Evolutionary conservation across 2,329 filamentous ascomycete genomes (phyloP), one percentile per base, ranked within the genome.

Genomic region (Aureobasidium pullulans): DNA sequence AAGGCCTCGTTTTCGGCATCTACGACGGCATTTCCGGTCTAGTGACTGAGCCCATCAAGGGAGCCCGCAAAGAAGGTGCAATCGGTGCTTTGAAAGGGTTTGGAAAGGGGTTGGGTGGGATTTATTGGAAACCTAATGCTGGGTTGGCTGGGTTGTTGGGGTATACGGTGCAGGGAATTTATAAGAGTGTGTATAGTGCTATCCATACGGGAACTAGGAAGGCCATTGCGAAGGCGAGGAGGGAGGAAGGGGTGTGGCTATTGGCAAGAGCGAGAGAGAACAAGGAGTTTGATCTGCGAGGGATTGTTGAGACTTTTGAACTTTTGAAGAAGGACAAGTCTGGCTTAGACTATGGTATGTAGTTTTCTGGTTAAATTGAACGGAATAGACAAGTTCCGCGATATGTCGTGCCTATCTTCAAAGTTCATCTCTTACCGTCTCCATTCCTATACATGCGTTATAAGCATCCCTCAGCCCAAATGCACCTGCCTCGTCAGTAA

Each of bases 11-110:
- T 3, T 59, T 23, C 4, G 46, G 56, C 6, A 19, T 48, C 9
- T 59, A 49, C 13, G 40, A 85, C 57, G 89, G 89, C 0, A 73
- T 94, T 0, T 7, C 43, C 5, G 59, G 59, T 8, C 13, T 60
- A 3, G 81, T 93, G 11, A 93, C 84, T 0, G 90, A 95, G 64
- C 91, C 91, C 8, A 16, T 56, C 6, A 39, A 31, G 2, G 52
- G 52, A 15, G 52, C 40, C 34, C 44, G 36, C 16, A 68, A 19
- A 16, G 52, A 56, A 19, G 50, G 52, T 4, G 31, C 52, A 0
- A 7, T 37, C 11, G 52, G 52, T n/a, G 52, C 52, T 8, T 10
- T 56, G 7, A 56, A 56, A 19, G 52, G 52, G 6, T 44, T 56
- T 28, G 52, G 52, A 2, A 44, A 5, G n/a, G 52, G 52, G 1